These are phyloP conservation scores for Dipsacomyces acuminosporus DNA, from an alignment of 371 early-diverging fungal species.

Conservation along the genomic window DNA sequence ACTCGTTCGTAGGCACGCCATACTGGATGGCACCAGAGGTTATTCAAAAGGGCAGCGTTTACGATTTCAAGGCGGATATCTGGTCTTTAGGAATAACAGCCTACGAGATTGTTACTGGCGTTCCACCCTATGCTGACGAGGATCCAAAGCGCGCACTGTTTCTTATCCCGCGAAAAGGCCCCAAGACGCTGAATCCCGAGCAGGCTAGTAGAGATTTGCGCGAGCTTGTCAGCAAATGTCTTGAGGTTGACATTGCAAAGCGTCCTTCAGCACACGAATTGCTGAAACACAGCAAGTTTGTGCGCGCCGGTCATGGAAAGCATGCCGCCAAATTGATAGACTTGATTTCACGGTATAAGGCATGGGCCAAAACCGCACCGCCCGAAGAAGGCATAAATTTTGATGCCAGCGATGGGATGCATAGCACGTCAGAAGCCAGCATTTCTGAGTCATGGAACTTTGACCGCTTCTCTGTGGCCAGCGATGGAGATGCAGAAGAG, in stretches of 20 bases:
- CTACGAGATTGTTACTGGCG: slow-evolving; percentile 92
- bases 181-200: slow-evolving; percentile 43
- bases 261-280: slow-evolving; percentile 46
- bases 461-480: slow-evolving; percentile 45
- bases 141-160: slow-evolving; percentile 90
- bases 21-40: slow-evolving; percentile 94
- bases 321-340: slow-evolving; percentile 43
- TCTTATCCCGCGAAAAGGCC: slow-evolving; percentile 64
- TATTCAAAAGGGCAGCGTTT: slow-evolving; percentile 70
- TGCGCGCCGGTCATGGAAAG: slow-evolving; percentile 53
- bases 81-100: slow-evolving; percentile 96
- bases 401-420: slow-evolving; percentile 43
- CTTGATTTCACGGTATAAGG: slow-evolving; percentile 40
- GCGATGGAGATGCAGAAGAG: slow-evolving; percentile 39
- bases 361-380: slow-evolving; percentile 35
- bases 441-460: slow-evolving; percentile 46
- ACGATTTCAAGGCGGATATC: slow-evolving; percentile 80
- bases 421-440: slow-evolving; percentile 44
- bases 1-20: slow-evolving; percentile 89
- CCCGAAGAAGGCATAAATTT: slow-evolving; percentile 26
- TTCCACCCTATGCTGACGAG: slow-evolving; percentile 88
- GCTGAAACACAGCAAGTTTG: slow-evolving; percentile 57
- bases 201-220: slow-evolving; percentile 68
- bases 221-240: slow-evolving; percentile 84
- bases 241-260: slow-evolving; percentile 83